These are phyloP conservation scores for Cytospora paraplurivora DNA, from an alignment of 2,329 filamentous ascomycete species.

Conservation along the genomic window DNA sequence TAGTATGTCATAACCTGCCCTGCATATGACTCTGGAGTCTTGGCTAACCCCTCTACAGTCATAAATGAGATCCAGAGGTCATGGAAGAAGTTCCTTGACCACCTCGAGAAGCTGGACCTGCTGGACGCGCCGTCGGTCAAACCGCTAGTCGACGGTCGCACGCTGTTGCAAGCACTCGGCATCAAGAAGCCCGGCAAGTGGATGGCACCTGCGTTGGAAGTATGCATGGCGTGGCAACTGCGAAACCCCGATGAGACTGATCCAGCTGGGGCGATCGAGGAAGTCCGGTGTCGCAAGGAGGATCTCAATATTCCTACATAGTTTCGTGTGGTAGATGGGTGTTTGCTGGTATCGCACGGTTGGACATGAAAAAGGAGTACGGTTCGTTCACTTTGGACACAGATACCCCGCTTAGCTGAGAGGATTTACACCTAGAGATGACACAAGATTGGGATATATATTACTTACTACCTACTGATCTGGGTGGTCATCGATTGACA, in stretches of 20 bases:
- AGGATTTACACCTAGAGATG: neutral
- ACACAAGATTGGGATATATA: neutral
- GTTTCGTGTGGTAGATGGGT: neutral
- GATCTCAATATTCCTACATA: constrained; percentile 51
- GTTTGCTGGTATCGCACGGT: neutral
- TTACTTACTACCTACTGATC: neutral
- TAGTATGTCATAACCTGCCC: constrained; percentile 41
- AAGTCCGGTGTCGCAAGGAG: constrained; percentile 53
- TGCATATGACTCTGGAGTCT: neutral
- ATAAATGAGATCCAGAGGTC: constrained; percentile 48
- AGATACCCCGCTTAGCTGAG: neutral
- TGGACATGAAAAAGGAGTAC: neutral
- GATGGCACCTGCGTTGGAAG: constrained; percentile 77
- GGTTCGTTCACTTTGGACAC: neutral
- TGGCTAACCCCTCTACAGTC: constrained; percentile 37
- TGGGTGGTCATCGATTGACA: neutral
- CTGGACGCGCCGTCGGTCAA: constrained; percentile 61
- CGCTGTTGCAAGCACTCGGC: constrained; percentile 68
- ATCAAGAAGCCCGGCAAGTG: constrained; percentile 77
- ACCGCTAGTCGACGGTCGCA: constrained; percentile 72
- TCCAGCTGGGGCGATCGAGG: constrained; percentile 58
- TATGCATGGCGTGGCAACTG: constrained; percentile 87
- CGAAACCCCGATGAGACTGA: constrained; percentile 71
- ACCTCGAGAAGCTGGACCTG: constrained; percentile 56
- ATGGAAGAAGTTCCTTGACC: constrained; percentile 60